phyloP scores from a whole-genome alignment of 73 alveolate species.

The Paraurostyla sp. region DNA sequence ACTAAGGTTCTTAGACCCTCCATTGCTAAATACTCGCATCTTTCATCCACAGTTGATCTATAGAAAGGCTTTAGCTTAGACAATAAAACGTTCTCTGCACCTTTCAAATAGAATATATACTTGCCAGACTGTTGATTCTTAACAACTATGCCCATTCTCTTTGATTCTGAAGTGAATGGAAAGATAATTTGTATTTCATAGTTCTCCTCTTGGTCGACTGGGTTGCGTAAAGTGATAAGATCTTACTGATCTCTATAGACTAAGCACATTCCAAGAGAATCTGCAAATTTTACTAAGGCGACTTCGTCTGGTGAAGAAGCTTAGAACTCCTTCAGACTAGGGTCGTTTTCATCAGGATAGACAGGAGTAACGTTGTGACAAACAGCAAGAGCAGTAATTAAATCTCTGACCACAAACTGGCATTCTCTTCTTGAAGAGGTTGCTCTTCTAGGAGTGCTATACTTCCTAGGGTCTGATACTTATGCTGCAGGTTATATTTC shows the following conservation, averaged over 20 bases:
- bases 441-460: neutral
- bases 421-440: slow-evolving; percentile 71
- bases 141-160: slow-evolving; percentile 97
- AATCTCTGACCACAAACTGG: slow-evolving; percentile 70
- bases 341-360: slow-evolving; percentile 60
- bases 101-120: slow-evolving; percentile 83
- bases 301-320: slow-evolving; percentile 96
- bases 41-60: slow-evolving; percentile 87
- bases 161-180: slow-evolving; percentile 96
- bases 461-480: neutral
- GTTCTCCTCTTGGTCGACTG: slow-evolving; percentile 49
- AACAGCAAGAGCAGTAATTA: slow-evolving; percentile 76
- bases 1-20: slow-evolving; percentile 95
- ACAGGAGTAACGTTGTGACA: slow-evolving; percentile 86
- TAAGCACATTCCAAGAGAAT: slow-evolving; percentile 80
- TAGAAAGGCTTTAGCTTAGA: slow-evolving; percentile 78
- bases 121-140: slow-evolving; percentile 68
- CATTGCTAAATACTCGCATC: slow-evolving; percentile 94
- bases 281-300: slow-evolving; percentile 91
- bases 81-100: slow-evolving; percentile 94
- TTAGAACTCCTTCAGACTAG: slow-evolving; percentile 75
- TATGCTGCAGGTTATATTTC: neutral
- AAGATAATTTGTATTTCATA: slow-evolving; percentile 83
- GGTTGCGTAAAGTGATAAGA: slow-evolving; percentile 56
- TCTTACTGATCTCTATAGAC: slow-evolving; percentile 61